Percentiles rank a stretch among this genome's conserved stretches.
phyloP scores from a whole-genome alignment of 2,329 filamentous ascomycete species.

The Diaporthe citrichinensis region DNA sequence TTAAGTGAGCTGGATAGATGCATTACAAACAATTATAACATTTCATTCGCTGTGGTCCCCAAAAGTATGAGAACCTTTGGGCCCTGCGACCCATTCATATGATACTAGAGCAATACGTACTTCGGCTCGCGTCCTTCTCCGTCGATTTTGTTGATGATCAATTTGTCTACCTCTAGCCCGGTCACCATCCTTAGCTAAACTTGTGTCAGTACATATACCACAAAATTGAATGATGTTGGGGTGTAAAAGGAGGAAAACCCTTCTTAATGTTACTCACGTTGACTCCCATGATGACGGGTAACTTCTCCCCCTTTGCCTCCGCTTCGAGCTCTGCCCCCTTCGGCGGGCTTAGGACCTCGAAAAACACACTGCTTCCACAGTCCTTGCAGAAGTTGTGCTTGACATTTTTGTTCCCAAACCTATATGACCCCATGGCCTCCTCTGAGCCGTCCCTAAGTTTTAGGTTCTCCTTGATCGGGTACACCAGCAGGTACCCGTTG shows the following conservation, averaged over 20 bases:
- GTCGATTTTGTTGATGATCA: slow-evolving; percentile 23
- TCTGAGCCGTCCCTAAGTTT: not conserved
- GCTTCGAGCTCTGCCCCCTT: not conserved
- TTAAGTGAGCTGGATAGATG: no score
- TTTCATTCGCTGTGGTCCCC: no score
- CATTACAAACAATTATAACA: not conserved
- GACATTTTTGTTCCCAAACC: slow-evolving; percentile 19
- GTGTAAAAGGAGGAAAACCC: no score
- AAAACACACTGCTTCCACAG: slow-evolving; percentile 37
- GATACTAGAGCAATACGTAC: not conserved
- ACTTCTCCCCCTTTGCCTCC: not conserved
- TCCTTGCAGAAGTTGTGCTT: slow-evolving; percentile 34
- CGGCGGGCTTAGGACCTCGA: slow-evolving; percentile 12
- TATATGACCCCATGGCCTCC: slow-evolving; percentile 19
- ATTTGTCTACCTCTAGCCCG: slow-evolving; percentile 2
- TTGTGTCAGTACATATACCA: not conserved
- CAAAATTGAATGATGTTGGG: not conserved
- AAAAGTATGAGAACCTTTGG: no score
- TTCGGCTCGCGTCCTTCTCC: not conserved
- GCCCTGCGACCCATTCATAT: no score
- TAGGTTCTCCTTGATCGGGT: slow-evolving; percentile 31
- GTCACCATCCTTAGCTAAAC: slow-evolving; percentile 28
- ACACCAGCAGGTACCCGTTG: slow-evolving; percentile 37
- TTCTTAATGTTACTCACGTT: slow-evolving; percentile 4
- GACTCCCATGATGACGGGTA: slow-evolving; percentile 28